Evolutionary conservation across 2,329 filamentous ascomycete genomes (phyloP), one percentile per base, ranked within the genome.

Genomic region (Macrophomina pseudophaseolina): DNA sequence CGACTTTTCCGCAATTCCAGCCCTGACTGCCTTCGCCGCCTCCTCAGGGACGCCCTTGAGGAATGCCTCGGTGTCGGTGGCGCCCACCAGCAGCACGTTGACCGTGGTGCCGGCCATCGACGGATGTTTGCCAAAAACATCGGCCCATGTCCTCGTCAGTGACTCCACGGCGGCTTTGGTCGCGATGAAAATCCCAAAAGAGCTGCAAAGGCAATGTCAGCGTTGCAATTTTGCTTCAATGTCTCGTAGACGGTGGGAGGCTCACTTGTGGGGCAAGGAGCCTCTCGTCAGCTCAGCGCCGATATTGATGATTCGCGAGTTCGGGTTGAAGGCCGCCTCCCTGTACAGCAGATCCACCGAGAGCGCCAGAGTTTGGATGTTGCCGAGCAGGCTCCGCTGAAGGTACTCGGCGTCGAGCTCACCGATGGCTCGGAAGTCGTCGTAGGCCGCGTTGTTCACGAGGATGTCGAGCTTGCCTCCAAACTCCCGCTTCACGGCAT

Each of bases 81-180:
- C 52, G 5, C 74, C 74, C 4, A 74, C 73, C 14, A 71, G 69
- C 23, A 76, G 70, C 0, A 72, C 70, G 69, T 76, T 75, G 8
- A 72, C 73, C 1, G 74, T 76, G 16, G 73, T 74, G 16, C 73
- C 73, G 38, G 71, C 66, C 35, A 28, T 56, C 9, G 53, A 28
- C 2, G 53, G 53, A 30, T 72, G 11, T 11, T 59, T 18, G 69
- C 66, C 18, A 69, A 75, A 68, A 8, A 74, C 72, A 2, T 72
- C 64, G 9, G 73, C 71, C 73, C 72, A 75, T 0, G 68, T 67
- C 3, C 72, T 54, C 2, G 68, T 68, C 18, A 75, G 53, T 5
- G 68, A 60, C 30, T 75, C 73, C 14, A 73, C 64, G 0, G 70
- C 74, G 0, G 71, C 63, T 16, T 74, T 73, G 3, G 71, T 70